Evolutionary conservation across 164 flowering plant species (phyloP).

Genomic region (Piper betle): DNA sequence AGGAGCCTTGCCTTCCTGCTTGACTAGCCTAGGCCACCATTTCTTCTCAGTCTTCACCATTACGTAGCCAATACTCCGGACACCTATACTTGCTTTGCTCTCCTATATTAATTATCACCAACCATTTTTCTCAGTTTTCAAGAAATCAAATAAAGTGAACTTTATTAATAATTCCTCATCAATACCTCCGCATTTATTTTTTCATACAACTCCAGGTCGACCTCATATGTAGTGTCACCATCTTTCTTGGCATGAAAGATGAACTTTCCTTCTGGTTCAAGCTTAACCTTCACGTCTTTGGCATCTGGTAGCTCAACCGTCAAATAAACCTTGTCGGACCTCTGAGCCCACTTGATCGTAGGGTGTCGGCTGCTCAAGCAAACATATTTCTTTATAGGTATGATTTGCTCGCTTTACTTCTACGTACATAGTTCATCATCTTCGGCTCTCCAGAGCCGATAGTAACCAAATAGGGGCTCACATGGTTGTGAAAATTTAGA

Average conservation of each 20-base stretch:
- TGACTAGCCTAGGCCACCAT: conserved; percentile 64
- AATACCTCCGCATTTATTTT: conserved; percentile 52
- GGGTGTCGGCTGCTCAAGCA: conserved; percentile 52
- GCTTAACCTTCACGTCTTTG: conserved; percentile 49
- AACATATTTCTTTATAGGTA: background rate
- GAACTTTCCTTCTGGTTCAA: conserved; percentile 65
- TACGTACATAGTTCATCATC: background rate
- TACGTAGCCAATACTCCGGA: conserved; percentile 39
- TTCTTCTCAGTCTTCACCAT: conserved; percentile 54
- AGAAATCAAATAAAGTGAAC: no score
- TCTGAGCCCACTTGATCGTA: conserved; percentile 64
- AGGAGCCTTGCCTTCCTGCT: conserved; percentile 54
- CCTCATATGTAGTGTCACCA: conserved; percentile 32
- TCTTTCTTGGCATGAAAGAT: conserved; percentile 49
- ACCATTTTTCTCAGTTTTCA: background rate
- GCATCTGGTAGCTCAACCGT: conserved; percentile 69
- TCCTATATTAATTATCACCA: conserved; percentile 23
- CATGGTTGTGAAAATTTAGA: no score
- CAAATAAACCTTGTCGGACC: conserved; percentile 38
- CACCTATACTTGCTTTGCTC: conserved; percentile 48
- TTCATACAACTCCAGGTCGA: conserved; percentile 46
- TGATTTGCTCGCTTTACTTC: background rate
- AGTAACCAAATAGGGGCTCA: no score
- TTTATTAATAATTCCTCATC: background rate
- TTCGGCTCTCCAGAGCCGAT: no score